Base-by-base conservation (phyloP, 2,329 filamentous ascomycete species). In the Geosmithia putterillii region DNA sequence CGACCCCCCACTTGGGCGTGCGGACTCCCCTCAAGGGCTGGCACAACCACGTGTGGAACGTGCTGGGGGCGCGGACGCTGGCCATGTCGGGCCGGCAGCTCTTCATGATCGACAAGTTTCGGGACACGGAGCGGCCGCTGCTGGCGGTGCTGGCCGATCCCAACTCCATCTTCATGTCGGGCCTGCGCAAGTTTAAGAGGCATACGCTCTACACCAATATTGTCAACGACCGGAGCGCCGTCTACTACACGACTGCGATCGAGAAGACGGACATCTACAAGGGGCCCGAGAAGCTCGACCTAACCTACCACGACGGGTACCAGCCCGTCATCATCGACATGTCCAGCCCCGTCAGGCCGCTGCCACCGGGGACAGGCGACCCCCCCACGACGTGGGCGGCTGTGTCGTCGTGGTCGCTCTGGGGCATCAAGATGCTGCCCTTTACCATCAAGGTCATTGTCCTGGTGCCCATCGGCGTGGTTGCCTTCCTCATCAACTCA, bases 1-100 rank as follows among this genome's bases (percentile, higher is more conserved):
- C 85, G 5, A 82, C 84, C 25, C 90, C 85, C 20, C 85, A 89
- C 61, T 70, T 89, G 7, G 85, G 85, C n/a, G 83, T 84, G 2
- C 71, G 83, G 41, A 77, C 79, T 1, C 84, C 85, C 1, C 62
- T 80, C 38, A 76, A 74, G 40, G 83, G 83, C 15, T 73, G 74
- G 64, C 69, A 74, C 45, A 80, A 78, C 56, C 75, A 72, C 56
- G 65, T 83, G 45, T 95, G 70, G 79, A 96, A 96, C 57, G 74
- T 83, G n/a, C 60, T 96, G 3, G 90, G 87, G 38, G 81, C 87
- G 1, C 74, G 83, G 44, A 87, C 83, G 0, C 64, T 96, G 5
- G 94, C 86, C 45, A 80, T 77, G 56, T 94, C 87, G 0, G 90
- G 90, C 5, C 73, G 81, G 41, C 90, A 96, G 58, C 70, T 96